These are phyloP conservation scores for Colletotrichum sp. DNA, from an alignment of 2,329 filamentous ascomycete genomes.

Conservation along the genomic window DNA sequence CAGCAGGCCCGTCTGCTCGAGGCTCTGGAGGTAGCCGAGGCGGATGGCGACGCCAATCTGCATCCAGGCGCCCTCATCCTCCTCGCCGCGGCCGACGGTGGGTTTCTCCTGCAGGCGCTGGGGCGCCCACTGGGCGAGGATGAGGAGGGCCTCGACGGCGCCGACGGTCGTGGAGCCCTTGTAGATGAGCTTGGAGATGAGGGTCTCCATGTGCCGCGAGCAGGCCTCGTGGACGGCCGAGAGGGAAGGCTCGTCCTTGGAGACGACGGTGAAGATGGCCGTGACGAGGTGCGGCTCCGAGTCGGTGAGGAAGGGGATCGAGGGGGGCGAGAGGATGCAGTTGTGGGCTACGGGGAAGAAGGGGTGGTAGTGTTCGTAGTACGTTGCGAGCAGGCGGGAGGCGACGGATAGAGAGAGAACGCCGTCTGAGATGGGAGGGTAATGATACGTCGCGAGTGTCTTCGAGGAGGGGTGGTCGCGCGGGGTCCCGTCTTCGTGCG, in stretches of 20 bases:
- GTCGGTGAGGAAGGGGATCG: constrained; percentile 56
- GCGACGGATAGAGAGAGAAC: constrained; percentile 27
- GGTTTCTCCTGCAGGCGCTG: constrained; percentile 67
- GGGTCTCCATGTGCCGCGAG: constrained; percentile 71
- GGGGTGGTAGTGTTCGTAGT: constrained; percentile 70
- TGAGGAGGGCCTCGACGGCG: constrained; percentile 71
- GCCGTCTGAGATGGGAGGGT: constrained; percentile 37
- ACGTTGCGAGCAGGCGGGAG: constrained; percentile 4
- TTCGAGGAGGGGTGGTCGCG: background rate
- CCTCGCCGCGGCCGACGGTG: constrained; percentile 72
- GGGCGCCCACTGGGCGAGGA: constrained; percentile 77
- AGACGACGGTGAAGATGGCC: constrained; percentile 72
- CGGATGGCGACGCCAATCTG: constrained; percentile 74
- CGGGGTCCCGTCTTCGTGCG: constrained; percentile 12
- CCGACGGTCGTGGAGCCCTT: constrained; percentile 72
- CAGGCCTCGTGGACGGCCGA: constrained; percentile 69
- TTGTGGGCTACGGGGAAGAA: constrained; percentile 73
- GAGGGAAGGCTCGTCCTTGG: constrained; percentile 71
- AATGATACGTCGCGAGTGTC: constrained; percentile 18
- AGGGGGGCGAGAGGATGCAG: constrained; percentile 62
- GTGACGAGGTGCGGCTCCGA: constrained; percentile 70
- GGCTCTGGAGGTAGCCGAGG: constrained; percentile 71
- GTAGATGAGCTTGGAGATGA: constrained; percentile 71
- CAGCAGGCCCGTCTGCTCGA: constrained; percentile 72
- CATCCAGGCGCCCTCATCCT: constrained; percentile 80